A percentile compares a stretch with the other conserved stretches of the same genome.
Conservation (phyloP, 768 basidiomycete genomes). For the Phaeotremella skinneri region DNA sequence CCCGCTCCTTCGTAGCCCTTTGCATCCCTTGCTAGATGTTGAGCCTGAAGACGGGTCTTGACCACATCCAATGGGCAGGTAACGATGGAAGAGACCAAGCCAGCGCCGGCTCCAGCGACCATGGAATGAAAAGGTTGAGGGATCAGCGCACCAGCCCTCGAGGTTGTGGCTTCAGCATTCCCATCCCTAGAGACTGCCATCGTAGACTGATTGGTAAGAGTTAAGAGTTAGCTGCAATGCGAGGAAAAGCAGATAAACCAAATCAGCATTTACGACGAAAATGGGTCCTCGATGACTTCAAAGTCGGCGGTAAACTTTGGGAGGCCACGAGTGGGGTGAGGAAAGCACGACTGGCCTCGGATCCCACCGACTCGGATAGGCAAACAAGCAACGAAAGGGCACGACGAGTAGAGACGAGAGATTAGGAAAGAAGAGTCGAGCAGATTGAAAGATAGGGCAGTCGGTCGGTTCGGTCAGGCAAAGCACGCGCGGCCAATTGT, state of each 20-base stretch:
- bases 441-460: too few relatives aligned
- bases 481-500: too few relatives aligned
- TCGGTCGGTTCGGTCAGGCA: too few relatives aligned
- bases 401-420: not conserved
- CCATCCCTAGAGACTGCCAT: conserved; percentile 20
- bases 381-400: not conserved
- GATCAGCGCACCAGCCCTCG: conserved; percentile 18
- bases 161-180: conserved; percentile 30
- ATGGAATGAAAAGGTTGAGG: conserved; percentile 51
- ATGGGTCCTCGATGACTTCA: not conserved
- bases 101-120: conserved; percentile 87
- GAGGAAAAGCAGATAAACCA: not conserved
- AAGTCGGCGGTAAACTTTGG: too few relatives aligned
- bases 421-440: not conserved
- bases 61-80: conserved; percentile 97
- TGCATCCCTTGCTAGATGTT: conserved; percentile 67
- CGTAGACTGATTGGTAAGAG: not conserved
- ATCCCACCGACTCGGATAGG: not conserved
- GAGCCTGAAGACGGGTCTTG: conserved; percentile 97
- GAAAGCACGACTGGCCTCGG: not conserved
- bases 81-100: conserved; percentile 83
- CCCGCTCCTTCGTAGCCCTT: conserved; percentile 72
- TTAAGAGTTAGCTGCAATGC: too few relatives aligned
- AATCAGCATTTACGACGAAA: not conserved
- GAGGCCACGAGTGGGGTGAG: too few relatives aligned